Evolutionary conservation across 2,329 filamentous ascomycete species (phyloP).

Genomic region (Stagonosporopsis vannaccii): DNA sequence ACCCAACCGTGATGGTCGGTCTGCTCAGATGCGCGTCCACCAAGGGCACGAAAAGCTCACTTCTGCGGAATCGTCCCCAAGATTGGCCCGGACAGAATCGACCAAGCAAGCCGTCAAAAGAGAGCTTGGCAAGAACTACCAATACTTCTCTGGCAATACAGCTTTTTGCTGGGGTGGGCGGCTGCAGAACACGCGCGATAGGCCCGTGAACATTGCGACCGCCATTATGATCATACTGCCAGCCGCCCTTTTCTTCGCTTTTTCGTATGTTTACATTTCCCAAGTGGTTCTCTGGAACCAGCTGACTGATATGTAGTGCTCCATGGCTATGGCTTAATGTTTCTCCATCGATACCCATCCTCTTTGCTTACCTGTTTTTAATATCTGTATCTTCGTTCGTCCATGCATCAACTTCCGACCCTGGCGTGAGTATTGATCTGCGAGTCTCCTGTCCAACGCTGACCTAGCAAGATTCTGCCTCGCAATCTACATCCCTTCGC

Average conservation of each 20-base stretch:
- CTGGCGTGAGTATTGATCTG: slow-evolving; percentile 72
- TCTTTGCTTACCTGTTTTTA: slow-evolving; percentile 91
- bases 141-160: slow-evolving; percentile 95
- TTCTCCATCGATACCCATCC: slow-evolving; percentile 85
- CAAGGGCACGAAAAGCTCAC: slow-evolving; percentile 82
- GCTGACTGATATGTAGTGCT: slow-evolving; percentile 57
- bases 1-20: slow-evolving; percentile 61
- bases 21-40: slow-evolving; percentile 55
- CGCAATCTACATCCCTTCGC: slow-evolving; percentile 91
- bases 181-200: slow-evolving; percentile 84
- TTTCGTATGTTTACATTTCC: slow-evolving; percentile 63
- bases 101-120: slow-evolving; percentile 49
- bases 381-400: slow-evolving; percentile 92
- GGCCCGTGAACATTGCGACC: slow-evolving; percentile 88
- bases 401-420: slow-evolving; percentile 90
- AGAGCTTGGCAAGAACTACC: slow-evolving; percentile 75
- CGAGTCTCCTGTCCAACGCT: slow-evolving; percentile 14
- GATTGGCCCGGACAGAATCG: slow-evolving; percentile 58
- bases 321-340: slow-evolving; percentile 86
- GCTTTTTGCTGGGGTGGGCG: slow-evolving; percentile 87
- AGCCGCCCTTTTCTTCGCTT: slow-evolving; percentile 81
- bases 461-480: slow-evolving; percentile 75
- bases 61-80: slow-evolving; percentile 79
- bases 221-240: slow-evolving; percentile 82
- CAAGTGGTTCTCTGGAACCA: not conserved